Base-by-base conservation (phyloP, 2,329 filamentous ascomycete genomes). In the Ophiocordyceps unilateralis region DNA sequence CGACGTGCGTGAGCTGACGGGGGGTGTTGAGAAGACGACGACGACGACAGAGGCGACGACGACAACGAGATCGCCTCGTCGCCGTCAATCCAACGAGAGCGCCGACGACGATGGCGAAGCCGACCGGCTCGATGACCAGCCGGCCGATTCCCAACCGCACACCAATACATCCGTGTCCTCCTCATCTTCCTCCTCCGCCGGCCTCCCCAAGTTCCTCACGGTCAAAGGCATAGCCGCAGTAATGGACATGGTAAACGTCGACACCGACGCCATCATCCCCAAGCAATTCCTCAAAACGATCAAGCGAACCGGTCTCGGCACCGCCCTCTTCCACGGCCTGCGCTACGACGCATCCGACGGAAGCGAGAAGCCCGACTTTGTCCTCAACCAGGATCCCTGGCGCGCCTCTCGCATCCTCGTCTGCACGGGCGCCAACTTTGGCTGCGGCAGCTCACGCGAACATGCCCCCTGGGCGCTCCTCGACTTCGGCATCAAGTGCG, bases 201-300 rank as follows among this genome's bases (percentile, higher is more conserved):
- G 87, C 41, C 79, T 95, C 48, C 79, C 85, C 50, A 85, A 85
- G 58, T 96, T 96, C 65, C 78, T 76, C 21, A 74, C 77, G 40
- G 75, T 93, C 52, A 89, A 83, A 65, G 91, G 89, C 45, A 81
- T 89, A 50, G 86, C 87, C 1, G 91, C 88, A 11, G 85, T 86
- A 2, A 68, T 98, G 62, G 83, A 94, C 48, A 78, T 83, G 54
- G 72, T 82, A 51, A 98, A 98, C 61, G 79, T 95, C 53, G 91
- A 98, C 67, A 98, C 91, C n/a, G 91, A 98, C 56, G 89, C 89
- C 57, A 95, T 96, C 63, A 98, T 98, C 52, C 91, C 91, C 50
- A 98, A 98, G 66, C 91, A 98, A 61, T 98, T 96, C 69, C 75
- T 98, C 49, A 98, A 96, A 70, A 98, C 91, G 36, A 96, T 96